Conservation (phyloP, 148 eudicot genomes). For the Camellia sinensis region DNA sequence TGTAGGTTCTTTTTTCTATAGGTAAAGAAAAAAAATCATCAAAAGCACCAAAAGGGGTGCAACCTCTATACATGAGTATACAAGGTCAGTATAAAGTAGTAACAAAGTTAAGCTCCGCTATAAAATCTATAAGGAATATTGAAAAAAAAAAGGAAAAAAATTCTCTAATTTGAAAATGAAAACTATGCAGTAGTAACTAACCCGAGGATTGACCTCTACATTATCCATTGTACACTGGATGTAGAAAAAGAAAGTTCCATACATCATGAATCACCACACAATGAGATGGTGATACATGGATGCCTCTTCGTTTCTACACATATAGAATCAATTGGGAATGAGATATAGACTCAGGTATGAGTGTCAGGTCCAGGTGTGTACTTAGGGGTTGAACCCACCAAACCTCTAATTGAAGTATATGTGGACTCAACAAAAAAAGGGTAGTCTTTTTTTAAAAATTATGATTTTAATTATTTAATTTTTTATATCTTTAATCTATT, state of each 20-base stretch:
- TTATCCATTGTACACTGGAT: not conserved
- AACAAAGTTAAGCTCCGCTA: not conserved
- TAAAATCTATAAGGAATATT: not conserved
- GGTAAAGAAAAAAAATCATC: not conserved
- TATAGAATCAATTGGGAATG: not conserved
- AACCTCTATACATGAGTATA: not conserved
- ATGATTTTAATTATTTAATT: too few species aligned
- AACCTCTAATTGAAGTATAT: too few species aligned
- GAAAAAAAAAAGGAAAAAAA: too few species aligned
- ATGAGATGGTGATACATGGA: not conserved
- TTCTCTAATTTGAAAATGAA: not conserved
- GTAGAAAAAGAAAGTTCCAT: not conserved
- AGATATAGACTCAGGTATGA: not conserved
- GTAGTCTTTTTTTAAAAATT: too few species aligned
- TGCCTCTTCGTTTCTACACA: not conserved
- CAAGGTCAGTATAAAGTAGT: not conserved
- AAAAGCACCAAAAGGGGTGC: not conserved
- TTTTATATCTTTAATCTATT: too few species aligned
- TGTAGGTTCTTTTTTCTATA: not conserved
- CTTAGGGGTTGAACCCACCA: too few species aligned
- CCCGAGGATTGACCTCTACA: not conserved
- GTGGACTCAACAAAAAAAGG: too few species aligned
- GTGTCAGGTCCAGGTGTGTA: too few species aligned
- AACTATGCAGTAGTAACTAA: not conserved
- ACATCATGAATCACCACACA: not conserved